Base-by-base conservation (phyloP, 1,139 yeast species). In the Meyerozyma carpophila region DNA sequence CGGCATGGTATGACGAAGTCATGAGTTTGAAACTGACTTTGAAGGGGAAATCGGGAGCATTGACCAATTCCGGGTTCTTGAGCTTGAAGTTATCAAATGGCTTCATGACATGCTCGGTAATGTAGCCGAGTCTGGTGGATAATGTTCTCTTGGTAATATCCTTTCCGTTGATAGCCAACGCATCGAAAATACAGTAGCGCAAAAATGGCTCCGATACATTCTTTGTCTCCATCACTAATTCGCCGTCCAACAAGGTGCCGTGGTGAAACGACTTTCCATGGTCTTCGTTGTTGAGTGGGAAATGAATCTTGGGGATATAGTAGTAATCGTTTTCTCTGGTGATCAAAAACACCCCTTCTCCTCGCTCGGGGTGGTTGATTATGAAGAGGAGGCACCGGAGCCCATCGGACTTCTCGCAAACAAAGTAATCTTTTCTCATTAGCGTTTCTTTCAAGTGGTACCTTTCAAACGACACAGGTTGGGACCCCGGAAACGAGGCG, bases 341-440 rank as follows among this genome's bases (percentile, higher is more conserved):
- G 42, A 94, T 84, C 51, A 73, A 57, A 80, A 75, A 68, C 70
- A 91, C 58, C 74, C 87, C 93, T 56, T 84, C 91, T 16, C 83
- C 84, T 3, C 88, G 80, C 42, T 72, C 79, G 2, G 89, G 83
- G 56, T 86, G 91, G 56, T 88, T 69, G 37, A 84, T 63, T 4
- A 84, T 76, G 47, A 84, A 70, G 60, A 85, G 65, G 41, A 93
- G 67, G 48, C 95, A 88, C 44, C 99, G 72, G 43, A 93, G 69
- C 0, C 99, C 99, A 63, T 94, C 98, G 0, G 95, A 82, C 61
- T 94, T 94, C 58, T 94, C 99, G 66, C 98, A 93, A 0, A 93
- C 98, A 55, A 81, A 84, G 59, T 90, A 93, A 55, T 71, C 78
- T 47, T 64, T 62, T 28, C 84, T 68, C 59, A 77, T 61, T 41